Evolutionary conservation across 2,329 filamentous ascomycete species (phyloP), one percentile per base, ranked within the genome.

Genomic region (Pseudopyrenochaeta lycopersici): DNA sequence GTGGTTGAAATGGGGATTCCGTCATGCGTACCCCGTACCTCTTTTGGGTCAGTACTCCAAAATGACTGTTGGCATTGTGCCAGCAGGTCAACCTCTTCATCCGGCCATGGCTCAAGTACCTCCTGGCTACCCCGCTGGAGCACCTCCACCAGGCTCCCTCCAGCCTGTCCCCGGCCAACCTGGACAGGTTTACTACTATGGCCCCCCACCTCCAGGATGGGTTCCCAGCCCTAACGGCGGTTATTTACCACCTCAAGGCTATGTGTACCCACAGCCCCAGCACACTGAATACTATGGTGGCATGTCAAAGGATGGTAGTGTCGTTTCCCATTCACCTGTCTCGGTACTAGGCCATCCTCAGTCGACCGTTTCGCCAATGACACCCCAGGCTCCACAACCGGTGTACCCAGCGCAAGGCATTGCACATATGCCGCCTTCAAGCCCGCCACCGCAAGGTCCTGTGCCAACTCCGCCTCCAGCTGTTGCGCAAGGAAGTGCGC

Each of bases 1-100:
- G 3, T 74, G 71, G 71, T 61, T 52, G 54, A 70, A 63, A 14
- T 73, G 65, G 66, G 70, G 70, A 3, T 72, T 74, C 57, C 58
- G 62, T 6, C 65, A 67, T 29, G 29, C 50, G 1, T 74, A 74
- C 36, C 71, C 71, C 0, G 64, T 67, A 1, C 60, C 66, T 23
- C 54, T 69, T 12, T 63, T 74, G 1, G 71, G 71, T 4, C 68
- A 72, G 45, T 72, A 58, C 52, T 69, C 68, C 4, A 55, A 50
- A 27, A 63, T 60, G 14, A 70, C 68, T 1, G 68, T 70, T 7
- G 71, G 71, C 4, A 64, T 72, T 6, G 66, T 70, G 1, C 67
- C 64, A 15, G 58, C 62, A 7, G 67, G 64, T 7, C 63, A 71
- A 40, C 63, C 68, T 0, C 41, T 68, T 15, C 52, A 67, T 18